Evolutionary conservation across 495 filamentous ascomycete species (phyloP).

Genomic region (Haplographium delicatum): DNA sequence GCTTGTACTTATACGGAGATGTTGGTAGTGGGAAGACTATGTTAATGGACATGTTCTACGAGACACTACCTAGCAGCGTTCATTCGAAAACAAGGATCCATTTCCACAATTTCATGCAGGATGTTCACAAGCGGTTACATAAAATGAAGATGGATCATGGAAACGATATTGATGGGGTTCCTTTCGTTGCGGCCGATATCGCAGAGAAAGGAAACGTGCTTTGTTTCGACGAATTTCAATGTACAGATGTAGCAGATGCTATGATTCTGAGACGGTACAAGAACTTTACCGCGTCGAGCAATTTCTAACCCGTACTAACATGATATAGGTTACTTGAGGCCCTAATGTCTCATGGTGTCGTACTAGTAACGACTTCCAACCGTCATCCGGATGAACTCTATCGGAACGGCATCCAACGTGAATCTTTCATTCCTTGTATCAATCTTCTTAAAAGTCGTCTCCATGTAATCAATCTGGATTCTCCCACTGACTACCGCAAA

Average conservation of each 20-base stretch:
- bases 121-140: conserved; percentile 90
- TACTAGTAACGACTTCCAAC: conserved; percentile 95
- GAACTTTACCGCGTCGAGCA: too few relatives aligned
- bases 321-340: conserved; percentile 66
- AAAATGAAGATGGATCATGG: conserved; percentile 83
- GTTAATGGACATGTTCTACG: conserved; percentile 99
- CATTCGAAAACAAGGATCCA: conserved; percentile 88
- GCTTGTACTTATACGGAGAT: conserved; percentile 93
- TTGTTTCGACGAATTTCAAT: conserved; percentile 99
- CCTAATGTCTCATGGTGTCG: conserved; percentile 93
- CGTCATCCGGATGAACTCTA: conserved; percentile 93
- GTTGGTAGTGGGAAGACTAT: conserved; percentile 99
- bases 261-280: conserved; percentile 83
- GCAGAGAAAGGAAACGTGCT: conserved; percentile 79
- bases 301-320: conserved; percentile 1
- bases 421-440: conserved; percentile 93
- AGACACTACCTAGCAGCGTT: conserved; percentile 80
- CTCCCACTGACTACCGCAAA: conserved; percentile 93
- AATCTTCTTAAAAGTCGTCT: conserved; percentile 78
- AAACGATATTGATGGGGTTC: conserved; percentile 84
- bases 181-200: conserved; percentile 89
- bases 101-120: conserved; percentile 99
- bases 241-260: conserved; percentile 96
- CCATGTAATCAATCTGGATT: conserved; percentile 89
- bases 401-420: conserved; percentile 94